Percentiles rank a stretch among this genome's conserved stretches.
phyloP scores from a whole-genome alignment of 768 basidiomycete genomes.

The Hericium erinaceus region DNA sequence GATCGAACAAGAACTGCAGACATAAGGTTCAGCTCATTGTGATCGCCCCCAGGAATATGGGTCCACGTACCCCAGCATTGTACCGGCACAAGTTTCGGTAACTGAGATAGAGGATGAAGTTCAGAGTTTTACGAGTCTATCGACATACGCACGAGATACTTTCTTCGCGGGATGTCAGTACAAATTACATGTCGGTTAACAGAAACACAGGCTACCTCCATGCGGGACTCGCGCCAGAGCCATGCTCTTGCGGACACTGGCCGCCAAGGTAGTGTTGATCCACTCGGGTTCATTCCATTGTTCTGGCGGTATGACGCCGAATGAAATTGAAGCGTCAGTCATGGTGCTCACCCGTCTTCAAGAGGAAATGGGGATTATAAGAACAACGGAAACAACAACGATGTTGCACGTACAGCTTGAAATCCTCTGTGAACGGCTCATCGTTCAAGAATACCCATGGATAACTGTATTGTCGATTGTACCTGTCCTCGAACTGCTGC shows the following conservation, averaged over 20 bases:
- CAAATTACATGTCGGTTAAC: background rate
- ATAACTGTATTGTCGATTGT: conserved; percentile 50
- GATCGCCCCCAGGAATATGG: background rate
- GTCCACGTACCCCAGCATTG: conserved; percentile 69
- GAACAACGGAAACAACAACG: conserved; percentile 4
- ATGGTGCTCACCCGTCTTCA: conserved; percentile 45
- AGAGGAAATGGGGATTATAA: background rate
- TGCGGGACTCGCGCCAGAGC: conserved; percentile 44
- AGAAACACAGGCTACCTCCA: conserved; percentile 23
- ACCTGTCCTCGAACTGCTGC: conserved; percentile 46
- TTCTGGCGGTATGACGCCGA: conserved; percentile 65
- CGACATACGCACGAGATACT: background rate
- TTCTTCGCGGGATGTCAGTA: too few species aligned
- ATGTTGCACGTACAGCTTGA: conserved; percentile 30
- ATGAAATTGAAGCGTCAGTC: conserved; percentile 54
- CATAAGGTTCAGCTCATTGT: background rate
- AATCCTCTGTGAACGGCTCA: conserved; percentile 43
- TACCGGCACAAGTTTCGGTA: conserved; percentile 89
- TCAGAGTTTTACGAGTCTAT: conserved; percentile 17
- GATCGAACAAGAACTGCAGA: conserved; percentile 42
- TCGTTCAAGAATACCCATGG: conserved; percentile 62
- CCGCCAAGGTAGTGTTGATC: conserved; percentile 48
- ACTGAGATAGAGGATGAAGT: conserved; percentile 17
- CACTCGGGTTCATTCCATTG: conserved; percentile 75
- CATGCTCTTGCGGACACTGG: conserved; percentile 40